These are phyloP conservation scores for Fomitopsis pulvina DNA, from an alignment of 768 basidiomycete species.

Conservation along the genomic window DNA sequence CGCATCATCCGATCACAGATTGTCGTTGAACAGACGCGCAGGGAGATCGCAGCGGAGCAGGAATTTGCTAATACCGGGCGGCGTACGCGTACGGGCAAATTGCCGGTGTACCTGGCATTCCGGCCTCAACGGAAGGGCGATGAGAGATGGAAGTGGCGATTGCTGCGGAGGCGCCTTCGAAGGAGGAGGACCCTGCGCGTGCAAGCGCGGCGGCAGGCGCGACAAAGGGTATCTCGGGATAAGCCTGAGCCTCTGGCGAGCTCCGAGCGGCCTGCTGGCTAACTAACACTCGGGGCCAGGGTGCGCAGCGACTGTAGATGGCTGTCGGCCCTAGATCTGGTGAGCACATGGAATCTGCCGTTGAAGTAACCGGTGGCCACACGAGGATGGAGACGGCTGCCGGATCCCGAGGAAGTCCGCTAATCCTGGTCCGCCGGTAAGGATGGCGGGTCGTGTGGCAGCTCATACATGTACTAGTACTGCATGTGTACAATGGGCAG, in stretches of 20 bases:
- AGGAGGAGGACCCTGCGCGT: constrained; percentile 7
- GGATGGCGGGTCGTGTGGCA: not conserved
- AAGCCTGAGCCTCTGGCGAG: not conserved
- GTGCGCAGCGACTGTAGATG: not conserved
- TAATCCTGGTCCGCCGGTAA: not conserved
- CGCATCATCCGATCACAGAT: constrained; percentile 2
- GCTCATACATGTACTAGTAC: too few species aligned
- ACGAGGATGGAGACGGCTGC: not conserved
- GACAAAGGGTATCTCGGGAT: not conserved
- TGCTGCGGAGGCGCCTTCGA: constrained; percentile 12
- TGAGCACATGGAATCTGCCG: not conserved
- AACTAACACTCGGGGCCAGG: not conserved
- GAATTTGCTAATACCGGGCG: constrained; percentile 2
- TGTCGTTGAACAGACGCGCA: constrained; percentile 7
- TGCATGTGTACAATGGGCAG: not conserved
- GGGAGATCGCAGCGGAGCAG: constrained; percentile 4
- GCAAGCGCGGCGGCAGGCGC: not conserved
- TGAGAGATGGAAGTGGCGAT: constrained; percentile 12
- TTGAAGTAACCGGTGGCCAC: not conserved
- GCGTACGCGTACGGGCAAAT: not conserved
- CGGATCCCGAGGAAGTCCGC: not conserved
- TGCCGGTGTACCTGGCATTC: constrained; percentile 4
- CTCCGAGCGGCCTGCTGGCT: not conserved
- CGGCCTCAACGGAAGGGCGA: constrained; percentile 4
- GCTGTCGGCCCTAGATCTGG: not conserved